A percentile compares a stretch with the other conserved stretches of the same genome.
Evolutionary conservation across 768 basidiomycete genomes (phyloP).

Genomic region (Jaapia argillacea): DNA sequence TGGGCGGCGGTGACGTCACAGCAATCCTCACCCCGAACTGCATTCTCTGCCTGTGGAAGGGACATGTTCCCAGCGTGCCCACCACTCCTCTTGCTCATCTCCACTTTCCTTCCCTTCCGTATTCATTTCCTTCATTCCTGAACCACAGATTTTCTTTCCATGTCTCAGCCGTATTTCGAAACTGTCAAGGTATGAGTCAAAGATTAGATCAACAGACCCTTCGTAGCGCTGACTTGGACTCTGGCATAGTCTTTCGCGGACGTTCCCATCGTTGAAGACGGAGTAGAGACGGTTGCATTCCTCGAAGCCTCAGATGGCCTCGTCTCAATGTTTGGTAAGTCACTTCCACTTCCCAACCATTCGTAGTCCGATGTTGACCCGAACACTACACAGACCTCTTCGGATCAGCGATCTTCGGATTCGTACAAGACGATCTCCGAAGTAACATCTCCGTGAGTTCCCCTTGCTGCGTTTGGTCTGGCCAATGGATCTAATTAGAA

Average conservation of each 20-base stretch:
- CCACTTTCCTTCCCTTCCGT: too few species aligned
- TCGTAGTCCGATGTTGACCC: not conserved
- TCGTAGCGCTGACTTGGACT: conserved; percentile 2
- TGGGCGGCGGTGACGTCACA: too few species aligned
- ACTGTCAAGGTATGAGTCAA: conserved; percentile 51
- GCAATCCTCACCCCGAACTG: too few species aligned
- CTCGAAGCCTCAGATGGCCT: conserved; percentile 86
- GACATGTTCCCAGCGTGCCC: too few species aligned
- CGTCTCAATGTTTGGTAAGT: conserved; percentile 57
- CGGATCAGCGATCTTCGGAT: conserved; percentile 60
- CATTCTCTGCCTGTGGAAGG: too few species aligned
- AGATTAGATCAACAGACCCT: not conserved
- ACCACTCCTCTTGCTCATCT: too few species aligned
- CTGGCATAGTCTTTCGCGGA: conserved; percentile 71
- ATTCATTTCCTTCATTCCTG: too few species aligned
- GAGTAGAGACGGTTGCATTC: conserved; percentile 75
- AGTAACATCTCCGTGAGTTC: conserved; percentile 51
- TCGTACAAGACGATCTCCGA: conserved; percentile 62
- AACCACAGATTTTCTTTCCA: too few species aligned
- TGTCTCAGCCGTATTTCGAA: conserved; percentile 45
- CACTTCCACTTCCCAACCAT: conserved; percentile 2
- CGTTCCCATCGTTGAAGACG: conserved; percentile 62
- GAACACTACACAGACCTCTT: conserved; percentile 40
- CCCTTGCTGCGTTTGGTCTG: not conserved
- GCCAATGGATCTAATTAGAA: not conserved